phyloP scores from a whole-genome alignment of 257 asterid genomes.

The Gynochthodes officinalis region DNA sequence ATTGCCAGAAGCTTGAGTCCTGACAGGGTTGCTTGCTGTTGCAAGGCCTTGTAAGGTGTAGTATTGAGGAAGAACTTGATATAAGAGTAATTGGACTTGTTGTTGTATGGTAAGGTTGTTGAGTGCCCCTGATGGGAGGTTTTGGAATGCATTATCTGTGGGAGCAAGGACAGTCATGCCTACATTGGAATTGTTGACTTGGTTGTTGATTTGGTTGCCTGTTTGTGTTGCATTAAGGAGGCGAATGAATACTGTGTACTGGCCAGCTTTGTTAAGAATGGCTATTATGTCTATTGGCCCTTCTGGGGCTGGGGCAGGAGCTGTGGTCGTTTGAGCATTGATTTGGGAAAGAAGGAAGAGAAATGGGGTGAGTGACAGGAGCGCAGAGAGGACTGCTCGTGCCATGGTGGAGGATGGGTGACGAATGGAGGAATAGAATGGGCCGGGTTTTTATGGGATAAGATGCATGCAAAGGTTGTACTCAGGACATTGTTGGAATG shows the following conservation, averaged over 20 bases:
- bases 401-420: constrained; percentile 35
- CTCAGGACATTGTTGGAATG: constrained; percentile 47
- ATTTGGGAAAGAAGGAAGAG: constrained; percentile 21
- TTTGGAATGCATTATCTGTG: constrained; percentile 74
- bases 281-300: constrained; percentile 64
- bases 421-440: background rate
- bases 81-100: constrained; percentile 58
- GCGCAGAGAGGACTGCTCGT: constrained; percentile 20
- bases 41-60: constrained; percentile 44
- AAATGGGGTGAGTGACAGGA: constrained; percentile 26
- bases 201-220: constrained; percentile 69
- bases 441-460: constrained; percentile 26
- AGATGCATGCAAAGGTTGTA: constrained; percentile 22
- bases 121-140: constrained; percentile 70
- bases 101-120: constrained; percentile 62
- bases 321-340: constrained; percentile 42
- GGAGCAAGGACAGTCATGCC: constrained; percentile 89
- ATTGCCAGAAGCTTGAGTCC: constrained; percentile 72
- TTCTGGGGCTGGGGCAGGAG: constrained; percentile 58
- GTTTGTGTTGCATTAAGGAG: constrained; percentile 51
- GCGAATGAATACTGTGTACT: constrained; percentile 48
- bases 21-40: constrained; percentile 85
- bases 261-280: constrained; percentile 61
- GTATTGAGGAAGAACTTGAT: constrained; percentile 66
- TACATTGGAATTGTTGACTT: constrained; percentile 63